These are phyloP conservation scores for Tricladium varicosporioides DNA, from an alignment of 2,329 filamentous ascomycete species.

Conservation along the genomic window DNA sequence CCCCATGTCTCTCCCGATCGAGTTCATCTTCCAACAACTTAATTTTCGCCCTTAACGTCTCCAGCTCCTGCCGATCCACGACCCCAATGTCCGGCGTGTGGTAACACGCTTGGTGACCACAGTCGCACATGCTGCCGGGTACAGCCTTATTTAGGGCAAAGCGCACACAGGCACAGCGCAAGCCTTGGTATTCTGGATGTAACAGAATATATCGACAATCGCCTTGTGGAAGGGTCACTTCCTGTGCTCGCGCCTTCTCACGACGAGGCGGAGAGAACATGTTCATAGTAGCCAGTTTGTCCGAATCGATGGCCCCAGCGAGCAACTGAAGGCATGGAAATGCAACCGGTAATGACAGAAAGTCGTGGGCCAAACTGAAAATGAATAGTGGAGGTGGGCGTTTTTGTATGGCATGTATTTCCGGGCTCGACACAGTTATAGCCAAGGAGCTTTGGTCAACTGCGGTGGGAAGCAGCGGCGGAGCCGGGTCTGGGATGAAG, in stretches of 20 bases:
- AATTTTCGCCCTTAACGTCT: constrained; percentile 47
- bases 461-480: background rate
- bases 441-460: background rate
- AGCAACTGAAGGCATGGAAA: constrained; percentile 24
- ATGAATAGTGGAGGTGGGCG: background rate
- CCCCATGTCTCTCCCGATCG: constrained; percentile 34
- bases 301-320: constrained; percentile 26
- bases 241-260: constrained; percentile 31
- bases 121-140: constrained; percentile 55
- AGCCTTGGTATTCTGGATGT: constrained; percentile 54
- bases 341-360: constrained; percentile 15
- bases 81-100: constrained; percentile 47
- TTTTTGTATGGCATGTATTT: background rate
- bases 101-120: constrained; percentile 59
- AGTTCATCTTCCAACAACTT: constrained; percentile 45
- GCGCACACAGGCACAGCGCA: constrained; percentile 57
- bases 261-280: constrained; percentile 31
- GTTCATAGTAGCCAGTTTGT: constrained; percentile 20
- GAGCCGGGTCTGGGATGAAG: background rate
- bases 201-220: constrained; percentile 60
- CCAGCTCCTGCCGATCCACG: constrained; percentile 46
- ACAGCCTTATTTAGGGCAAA: constrained; percentile 54
- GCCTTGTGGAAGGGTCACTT: constrained; percentile 53
- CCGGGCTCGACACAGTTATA: background rate
- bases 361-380: background rate